These are phyloP conservation scores for Diaporthe ampelina DNA, from an alignment of 2,329 filamentous ascomycete species.

Conservation along the genomic window DNA sequence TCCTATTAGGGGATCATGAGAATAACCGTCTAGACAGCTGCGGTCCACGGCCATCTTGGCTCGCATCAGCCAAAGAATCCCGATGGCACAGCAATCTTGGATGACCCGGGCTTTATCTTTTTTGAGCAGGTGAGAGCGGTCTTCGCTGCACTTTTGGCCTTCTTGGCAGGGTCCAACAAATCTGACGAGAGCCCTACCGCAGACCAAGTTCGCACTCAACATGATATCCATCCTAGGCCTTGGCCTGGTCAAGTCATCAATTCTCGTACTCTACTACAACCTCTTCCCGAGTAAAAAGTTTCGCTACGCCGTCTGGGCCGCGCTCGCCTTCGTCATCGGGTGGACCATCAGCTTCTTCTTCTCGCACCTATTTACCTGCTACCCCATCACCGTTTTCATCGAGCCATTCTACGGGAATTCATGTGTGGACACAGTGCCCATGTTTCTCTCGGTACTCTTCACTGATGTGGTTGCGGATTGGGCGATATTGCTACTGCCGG, in stretches of 20 bases:
- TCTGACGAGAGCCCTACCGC: neutral
- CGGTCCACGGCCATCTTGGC: constrained; percentile 2
- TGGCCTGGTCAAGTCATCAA: constrained; percentile 19
- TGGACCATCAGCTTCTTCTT: constrained; percentile 30
- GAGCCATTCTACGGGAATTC: constrained; percentile 11
- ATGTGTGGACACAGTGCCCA: neutral
- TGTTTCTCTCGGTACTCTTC: constrained; percentile 12
- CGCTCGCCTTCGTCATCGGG: neutral
- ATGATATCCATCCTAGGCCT: constrained; percentile 22
- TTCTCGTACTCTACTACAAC: constrained; percentile 20
- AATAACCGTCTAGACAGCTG: neutral
- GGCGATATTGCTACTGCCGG: neutral
- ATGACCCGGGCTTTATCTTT: constrained; percentile 17
- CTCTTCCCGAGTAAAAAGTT: neutral
- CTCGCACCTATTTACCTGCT: constrained; percentile 18
- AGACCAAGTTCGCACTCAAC: constrained; percentile 20
- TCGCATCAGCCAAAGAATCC: constrained; percentile 15
- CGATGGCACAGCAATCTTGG: constrained; percentile 13
- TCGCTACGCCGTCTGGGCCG: neutral
- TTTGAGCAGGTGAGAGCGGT: neutral
- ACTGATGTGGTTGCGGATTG: constrained; percentile 17
- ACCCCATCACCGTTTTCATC: constrained; percentile 15
- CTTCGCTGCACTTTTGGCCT: neutral
- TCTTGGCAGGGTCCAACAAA: neutral
- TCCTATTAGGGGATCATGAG: neutral